Conservation (phyloP, 2,329 filamentous ascomycete genomes). For the Aspergillus sp. region DNA sequence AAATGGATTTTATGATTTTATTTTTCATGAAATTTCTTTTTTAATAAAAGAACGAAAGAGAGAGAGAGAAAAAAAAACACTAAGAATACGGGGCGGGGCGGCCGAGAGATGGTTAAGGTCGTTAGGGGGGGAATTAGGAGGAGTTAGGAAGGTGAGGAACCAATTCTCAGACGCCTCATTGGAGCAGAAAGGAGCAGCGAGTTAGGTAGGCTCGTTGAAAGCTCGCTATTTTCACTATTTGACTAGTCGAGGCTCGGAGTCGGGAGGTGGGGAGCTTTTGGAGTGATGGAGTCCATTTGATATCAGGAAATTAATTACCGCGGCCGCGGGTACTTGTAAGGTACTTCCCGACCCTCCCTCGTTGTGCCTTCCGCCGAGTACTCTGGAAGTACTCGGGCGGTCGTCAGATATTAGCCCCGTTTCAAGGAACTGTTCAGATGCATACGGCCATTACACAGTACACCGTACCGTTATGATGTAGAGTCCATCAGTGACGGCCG, state of each 20-base stretch:
- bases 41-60: neutral
- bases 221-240: conserved; percentile 2
- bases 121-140: conserved; percentile 10
- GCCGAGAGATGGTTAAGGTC: neutral
- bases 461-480: too few species aligned
- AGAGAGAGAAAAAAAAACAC: conserved; percentile 11
- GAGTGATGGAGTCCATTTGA: neutral
- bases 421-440: neutral
- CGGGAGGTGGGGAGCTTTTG: conserved; percentile 22
- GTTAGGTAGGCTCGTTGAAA: neutral
- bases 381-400: neutral
- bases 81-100: conserved; percentile 15
- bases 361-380: neutral
- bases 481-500: too few species aligned
- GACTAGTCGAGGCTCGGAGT: conserved; percentile 21
- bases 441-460: too few species aligned
- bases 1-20: neutral
- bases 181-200: conserved; percentile 11
- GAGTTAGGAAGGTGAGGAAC: conserved; percentile 10
- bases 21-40: neutral
- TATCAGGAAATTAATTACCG: neutral
- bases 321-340: neutral
- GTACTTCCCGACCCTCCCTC: neutral
- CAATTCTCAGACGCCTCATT: conserved; percentile 11
- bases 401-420: neutral